These are phyloP conservation scores for Xylariales sp. DNA, from an alignment of 2,329 filamentous ascomycete genomes.

Conservation along the genomic window DNA sequence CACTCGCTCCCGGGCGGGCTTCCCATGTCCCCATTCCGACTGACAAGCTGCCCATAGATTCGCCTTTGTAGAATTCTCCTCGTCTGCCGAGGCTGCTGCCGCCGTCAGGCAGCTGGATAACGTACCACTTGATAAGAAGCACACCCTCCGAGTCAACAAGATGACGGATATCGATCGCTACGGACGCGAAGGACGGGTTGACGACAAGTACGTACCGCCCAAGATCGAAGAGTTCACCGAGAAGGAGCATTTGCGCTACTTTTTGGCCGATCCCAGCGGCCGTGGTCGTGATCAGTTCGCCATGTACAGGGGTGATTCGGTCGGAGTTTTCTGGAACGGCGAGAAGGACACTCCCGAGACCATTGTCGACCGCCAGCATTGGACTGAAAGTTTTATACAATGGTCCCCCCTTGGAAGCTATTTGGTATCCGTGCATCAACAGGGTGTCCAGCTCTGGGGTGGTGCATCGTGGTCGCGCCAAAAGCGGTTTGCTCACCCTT, in stretches of 20 bases:
- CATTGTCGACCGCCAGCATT: slow-evolving; percentile 91
- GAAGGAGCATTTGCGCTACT: slow-evolving; percentile 94
- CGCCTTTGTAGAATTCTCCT: slow-evolving; percentile 96
- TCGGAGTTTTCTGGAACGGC: slow-evolving; percentile 98
- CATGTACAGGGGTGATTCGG: slow-evolving; percentile 91
- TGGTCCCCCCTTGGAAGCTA: slow-evolving; percentile 97
- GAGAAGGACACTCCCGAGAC: slow-evolving; percentile 90
- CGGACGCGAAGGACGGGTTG: slow-evolving; percentile 90
- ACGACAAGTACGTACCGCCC: slow-evolving; percentile 88
- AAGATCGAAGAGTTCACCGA: slow-evolving; percentile 86
- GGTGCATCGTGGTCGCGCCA: slow-evolving; percentile 89
- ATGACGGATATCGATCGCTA: slow-evolving; percentile 97
- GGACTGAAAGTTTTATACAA: slow-evolving; percentile 98
- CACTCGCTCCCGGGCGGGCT: background rate
- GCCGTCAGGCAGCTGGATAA: slow-evolving; percentile 90
- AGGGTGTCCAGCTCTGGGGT: slow-evolving; percentile 98
- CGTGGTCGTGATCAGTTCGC: slow-evolving; percentile 95
- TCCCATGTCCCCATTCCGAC: background rate
- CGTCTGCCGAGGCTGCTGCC: slow-evolving; percentile 86
- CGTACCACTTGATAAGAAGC: slow-evolving; percentile 93
- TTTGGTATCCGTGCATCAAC: slow-evolving; percentile 92
- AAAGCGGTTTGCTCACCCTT: slow-evolving; percentile 93
- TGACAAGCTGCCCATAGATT: slow-evolving; percentile 68
- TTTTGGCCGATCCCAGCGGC: slow-evolving; percentile 81
- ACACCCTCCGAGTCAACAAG: slow-evolving; percentile 96